Conservation (phyloP, 2,329 filamentous ascomycete genomes). For the Colletotrichum sp. region DNA sequence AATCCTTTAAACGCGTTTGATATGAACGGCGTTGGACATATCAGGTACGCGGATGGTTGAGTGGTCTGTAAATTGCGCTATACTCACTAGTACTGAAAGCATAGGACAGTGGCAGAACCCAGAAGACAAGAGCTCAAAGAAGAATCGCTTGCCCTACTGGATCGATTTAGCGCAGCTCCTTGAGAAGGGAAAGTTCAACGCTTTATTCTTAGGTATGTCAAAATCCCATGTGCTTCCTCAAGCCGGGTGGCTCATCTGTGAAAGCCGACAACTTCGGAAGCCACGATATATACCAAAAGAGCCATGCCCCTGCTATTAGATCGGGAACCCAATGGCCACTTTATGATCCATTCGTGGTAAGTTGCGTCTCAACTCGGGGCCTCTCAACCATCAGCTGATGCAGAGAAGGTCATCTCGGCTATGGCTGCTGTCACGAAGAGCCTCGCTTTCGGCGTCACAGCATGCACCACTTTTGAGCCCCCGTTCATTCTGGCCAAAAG, state of each 20-base stretch:
- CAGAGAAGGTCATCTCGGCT: conserved; percentile 39
- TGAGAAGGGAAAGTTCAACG: conserved; percentile 16
- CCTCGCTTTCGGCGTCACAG: neutral
- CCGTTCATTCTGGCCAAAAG: neutral
- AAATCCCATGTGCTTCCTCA: neutral
- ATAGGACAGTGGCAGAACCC: neutral
- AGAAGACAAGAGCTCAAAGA: neutral
- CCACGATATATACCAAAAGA: conserved; percentile 46
- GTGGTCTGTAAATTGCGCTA: neutral
- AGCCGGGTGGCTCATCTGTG: neutral
- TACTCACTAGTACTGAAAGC: neutral
- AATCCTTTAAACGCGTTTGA: neutral
- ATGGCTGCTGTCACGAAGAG: conserved; percentile 51
- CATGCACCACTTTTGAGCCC: conserved; percentile 1
- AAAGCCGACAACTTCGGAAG: conserved; percentile 39
- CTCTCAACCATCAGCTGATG: neutral
- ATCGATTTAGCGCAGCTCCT: conserved; percentile 17
- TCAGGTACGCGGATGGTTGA: neutral
- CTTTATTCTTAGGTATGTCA: conserved; percentile 6
- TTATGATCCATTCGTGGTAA: neutral
- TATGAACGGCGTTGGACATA: neutral
- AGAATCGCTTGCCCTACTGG: conserved; percentile 10
- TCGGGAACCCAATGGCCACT: neutral
- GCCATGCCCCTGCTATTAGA: neutral
- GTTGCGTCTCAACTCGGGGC: neutral